phyloP scores from a whole-genome alignment of 495 filamentous ascomycete species.

The Arthonia radiata region DNA sequence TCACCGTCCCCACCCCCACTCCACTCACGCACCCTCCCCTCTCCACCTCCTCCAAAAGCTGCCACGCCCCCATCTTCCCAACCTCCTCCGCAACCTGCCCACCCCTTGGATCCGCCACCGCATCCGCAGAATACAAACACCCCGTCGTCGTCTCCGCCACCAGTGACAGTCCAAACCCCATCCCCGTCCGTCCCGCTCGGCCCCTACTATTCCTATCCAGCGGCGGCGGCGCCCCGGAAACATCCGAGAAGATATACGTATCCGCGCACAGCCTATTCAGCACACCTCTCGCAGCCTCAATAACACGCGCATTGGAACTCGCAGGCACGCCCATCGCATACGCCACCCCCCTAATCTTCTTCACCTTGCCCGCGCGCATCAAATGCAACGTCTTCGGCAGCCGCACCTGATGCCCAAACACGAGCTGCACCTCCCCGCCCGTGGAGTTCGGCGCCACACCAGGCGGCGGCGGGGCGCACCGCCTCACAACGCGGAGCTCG shows the following conservation, averaged over 20 bases:
- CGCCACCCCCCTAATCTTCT: slow-evolving; percentile 73
- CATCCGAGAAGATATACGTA: slow-evolving; percentile 62
- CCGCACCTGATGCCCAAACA: slow-evolving; percentile 76
- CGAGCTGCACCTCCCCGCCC: slow-evolving; percentile 74
- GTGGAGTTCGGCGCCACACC: slow-evolving; percentile 63
- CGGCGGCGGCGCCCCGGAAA: slow-evolving; percentile 41
- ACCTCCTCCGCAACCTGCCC: slow-evolving; percentile 74
- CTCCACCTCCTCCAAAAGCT: slow-evolving; percentile 59
- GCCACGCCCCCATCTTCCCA: slow-evolving; percentile 64
- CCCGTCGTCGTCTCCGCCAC: slow-evolving; percentile 79
- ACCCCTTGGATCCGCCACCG: slow-evolving; percentile 54
- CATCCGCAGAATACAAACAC: slow-evolving; percentile 67
- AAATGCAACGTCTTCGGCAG: slow-evolving; percentile 81
- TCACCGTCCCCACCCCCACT: slow-evolving; percentile 39
- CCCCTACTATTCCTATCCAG: slow-evolving; percentile 28
- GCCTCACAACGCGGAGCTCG: slow-evolving; percentile 57
- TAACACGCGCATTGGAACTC: slow-evolving; percentile 86
- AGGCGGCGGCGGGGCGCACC: slow-evolving; percentile 47
- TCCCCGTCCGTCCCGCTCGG: slow-evolving; percentile 33
- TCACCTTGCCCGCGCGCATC: slow-evolving; percentile 66
- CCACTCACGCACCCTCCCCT: slow-evolving; percentile 60
- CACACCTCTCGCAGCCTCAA: slow-evolving; percentile 65
- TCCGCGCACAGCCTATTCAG: slow-evolving; percentile 68
- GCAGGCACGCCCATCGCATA: slow-evolving; percentile 76
- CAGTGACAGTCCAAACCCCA: slow-evolving; percentile 75